Evolutionary conservation across 1,284 basidiomycete species (phyloP).

Genomic region (Cystobasidiaceae sp.): DNA sequence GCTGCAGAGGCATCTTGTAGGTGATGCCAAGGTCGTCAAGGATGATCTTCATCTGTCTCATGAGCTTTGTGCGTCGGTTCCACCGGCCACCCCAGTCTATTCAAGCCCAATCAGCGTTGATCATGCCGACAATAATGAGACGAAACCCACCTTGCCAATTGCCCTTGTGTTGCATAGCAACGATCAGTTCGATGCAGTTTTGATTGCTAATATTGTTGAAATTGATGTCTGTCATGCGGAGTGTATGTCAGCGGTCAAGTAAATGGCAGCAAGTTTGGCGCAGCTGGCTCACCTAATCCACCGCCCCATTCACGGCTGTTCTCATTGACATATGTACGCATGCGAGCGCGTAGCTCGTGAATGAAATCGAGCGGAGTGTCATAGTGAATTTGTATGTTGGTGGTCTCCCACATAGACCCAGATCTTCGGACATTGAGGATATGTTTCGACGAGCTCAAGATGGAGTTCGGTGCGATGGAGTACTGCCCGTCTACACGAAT

Average conservation of each 20-base stretch:
- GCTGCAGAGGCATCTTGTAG: conserved; percentile 67
- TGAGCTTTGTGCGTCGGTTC: conserved; percentile 63
- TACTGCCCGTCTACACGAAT: conserved; percentile 69
- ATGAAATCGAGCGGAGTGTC: conserved; percentile 50
- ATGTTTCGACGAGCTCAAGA: conserved; percentile 66
- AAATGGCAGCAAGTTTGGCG: too few species aligned
- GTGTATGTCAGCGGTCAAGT: too few species aligned
- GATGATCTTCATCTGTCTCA: conserved; percentile 63
- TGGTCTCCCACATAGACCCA: conserved; percentile 65
- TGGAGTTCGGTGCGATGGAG: conserved; percentile 70
- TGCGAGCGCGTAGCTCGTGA: conserved; percentile 59
- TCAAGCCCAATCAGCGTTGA: background rate
- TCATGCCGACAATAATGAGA: too few species aligned
- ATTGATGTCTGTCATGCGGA: conserved; percentile 47
- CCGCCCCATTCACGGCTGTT: conserved; percentile 70
- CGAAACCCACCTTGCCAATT: conserved; percentile 22
- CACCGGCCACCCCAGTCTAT: conserved; percentile 28
- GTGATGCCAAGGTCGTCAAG: conserved; percentile 66
- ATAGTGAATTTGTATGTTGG: conserved; percentile 50
- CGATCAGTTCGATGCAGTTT: conserved; percentile 46
- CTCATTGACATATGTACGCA: conserved; percentile 59
- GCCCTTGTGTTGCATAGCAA: conserved; percentile 68
- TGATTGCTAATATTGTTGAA: conserved; percentile 45
- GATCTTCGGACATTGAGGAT: conserved; percentile 55
- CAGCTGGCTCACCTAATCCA: conserved; percentile 30